These are phyloP conservation scores for Pyrus betulifolia DNA, from an alignment of 306 rosid genomes.

Conservation along the genomic window DNA sequence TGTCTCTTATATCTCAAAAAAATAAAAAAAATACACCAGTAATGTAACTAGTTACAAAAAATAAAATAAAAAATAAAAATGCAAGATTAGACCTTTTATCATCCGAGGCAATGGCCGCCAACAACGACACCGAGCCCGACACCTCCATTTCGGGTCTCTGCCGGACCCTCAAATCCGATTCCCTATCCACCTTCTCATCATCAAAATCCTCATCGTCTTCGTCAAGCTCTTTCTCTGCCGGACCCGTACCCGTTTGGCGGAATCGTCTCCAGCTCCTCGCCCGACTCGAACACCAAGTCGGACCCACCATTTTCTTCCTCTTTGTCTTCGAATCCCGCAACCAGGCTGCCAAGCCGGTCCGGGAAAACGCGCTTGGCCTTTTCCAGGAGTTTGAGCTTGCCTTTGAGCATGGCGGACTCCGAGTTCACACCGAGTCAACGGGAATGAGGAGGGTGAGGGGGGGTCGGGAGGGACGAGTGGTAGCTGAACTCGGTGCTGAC, in stretches of 20 bases:
- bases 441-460: slow-evolving; percentile 6
- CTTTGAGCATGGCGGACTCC: slow-evolving; percentile 45
- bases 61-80: background rate
- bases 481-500: background rate
- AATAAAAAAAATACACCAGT: background rate
- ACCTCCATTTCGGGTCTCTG: slow-evolving; percentile 19
- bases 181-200: slow-evolving; percentile 1
- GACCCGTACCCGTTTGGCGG: slow-evolving; percentile 38
- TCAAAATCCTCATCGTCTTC: background rate
- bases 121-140: slow-evolving; percentile 25
- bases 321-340: slow-evolving; percentile 34
- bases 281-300: slow-evolving; percentile 38
- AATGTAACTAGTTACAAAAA: background rate
- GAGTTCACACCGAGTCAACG: slow-evolving; percentile 11
- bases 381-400: slow-evolving; percentile 62
- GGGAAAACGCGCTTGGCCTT: slow-evolving; percentile 39
- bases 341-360: slow-evolving; percentile 54
- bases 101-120: slow-evolving; percentile 53
- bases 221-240: slow-evolving; percentile 11
- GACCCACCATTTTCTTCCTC: slow-evolving; percentile 19
- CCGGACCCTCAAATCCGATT: slow-evolving; percentile 13
- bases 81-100: slow-evolving; percentile 67
- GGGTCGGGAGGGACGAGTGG: slow-evolving; percentile 13
- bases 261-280: slow-evolving; percentile 74
- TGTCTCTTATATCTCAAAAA: too few species aligned